Percentiles rank a stretch among this genome's conserved stretches.
These are phyloP conservation scores for Sextonia rubra DNA, from an alignment of 164 flowering plant genomes.

Conservation along the genomic window DNA sequence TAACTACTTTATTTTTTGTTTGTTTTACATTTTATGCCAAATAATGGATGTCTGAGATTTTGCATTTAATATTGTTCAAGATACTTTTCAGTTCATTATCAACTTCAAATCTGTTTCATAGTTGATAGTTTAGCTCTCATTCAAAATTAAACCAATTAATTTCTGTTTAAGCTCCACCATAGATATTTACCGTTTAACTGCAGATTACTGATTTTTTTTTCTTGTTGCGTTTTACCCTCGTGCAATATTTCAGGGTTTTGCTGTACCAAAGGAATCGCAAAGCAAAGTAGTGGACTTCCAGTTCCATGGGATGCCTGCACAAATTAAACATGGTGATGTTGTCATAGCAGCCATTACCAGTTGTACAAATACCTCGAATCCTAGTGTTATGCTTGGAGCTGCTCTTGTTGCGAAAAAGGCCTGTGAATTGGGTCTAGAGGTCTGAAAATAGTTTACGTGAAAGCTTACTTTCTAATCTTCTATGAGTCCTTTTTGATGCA, in stretches of 20 bases:
- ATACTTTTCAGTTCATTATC: too few species aligned
- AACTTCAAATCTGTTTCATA: too few species aligned
- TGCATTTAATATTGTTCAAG: too few species aligned
- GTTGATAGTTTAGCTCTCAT: too few species aligned
- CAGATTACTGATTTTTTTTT: background rate
- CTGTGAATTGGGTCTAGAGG: constrained; percentile 78
- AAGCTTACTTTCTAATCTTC: too few species aligned
- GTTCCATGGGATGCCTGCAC: constrained; percentile 78
- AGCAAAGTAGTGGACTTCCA: constrained; percentile 71
- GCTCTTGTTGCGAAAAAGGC: constrained; percentile 93
- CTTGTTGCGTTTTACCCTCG: background rate
- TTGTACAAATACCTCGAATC: constrained; percentile 95
- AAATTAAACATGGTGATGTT: constrained; percentile 86
- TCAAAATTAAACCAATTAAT: too few species aligned
- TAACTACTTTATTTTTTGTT: too few species aligned
- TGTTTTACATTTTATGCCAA: too few species aligned
- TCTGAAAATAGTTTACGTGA: constrained; percentile 14
- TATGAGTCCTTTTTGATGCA: too few species aligned
- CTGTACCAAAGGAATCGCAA: constrained; percentile 78
- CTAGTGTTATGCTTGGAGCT: constrained; percentile 97
- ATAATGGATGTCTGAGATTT: too few species aligned
- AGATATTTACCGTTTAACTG: too few species aligned
- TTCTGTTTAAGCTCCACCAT: too few species aligned
- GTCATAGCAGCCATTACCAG: constrained; percentile 98
- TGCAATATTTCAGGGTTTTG: constrained; percentile 60